Percentiles rank a stretch among this genome's conserved stretches.
These are phyloP conservation scores for Daldinia eschscholtzii DNA, from an alignment of 2,329 filamentous ascomycete genomes.

Conservation along the genomic window DNA sequence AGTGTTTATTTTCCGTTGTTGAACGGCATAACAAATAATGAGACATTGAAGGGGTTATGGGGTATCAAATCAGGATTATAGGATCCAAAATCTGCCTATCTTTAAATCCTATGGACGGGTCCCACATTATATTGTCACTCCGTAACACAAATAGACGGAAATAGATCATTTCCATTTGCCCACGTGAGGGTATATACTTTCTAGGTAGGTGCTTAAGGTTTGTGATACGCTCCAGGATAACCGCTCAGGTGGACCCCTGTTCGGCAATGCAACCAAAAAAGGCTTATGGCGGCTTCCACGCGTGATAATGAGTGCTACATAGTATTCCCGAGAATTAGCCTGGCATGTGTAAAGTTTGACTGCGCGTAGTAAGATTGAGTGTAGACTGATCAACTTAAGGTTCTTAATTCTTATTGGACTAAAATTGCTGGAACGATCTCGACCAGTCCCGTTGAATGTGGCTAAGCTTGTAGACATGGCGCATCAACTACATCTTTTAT, in stretches of 20 bases:
- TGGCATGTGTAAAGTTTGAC: no score
- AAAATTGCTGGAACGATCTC: neutral
- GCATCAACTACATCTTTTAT: neutral
- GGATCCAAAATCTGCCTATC: slow-evolving; percentile 11
- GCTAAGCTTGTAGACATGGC: neutral
- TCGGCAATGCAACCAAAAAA: neutral
- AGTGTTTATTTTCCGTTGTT: neutral
- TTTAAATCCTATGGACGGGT: slow-evolving; percentile 20
- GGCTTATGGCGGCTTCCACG: neutral
- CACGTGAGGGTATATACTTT: slow-evolving; percentile 25
- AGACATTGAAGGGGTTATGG: slow-evolving; percentile 21
- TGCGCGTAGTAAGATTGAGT: no score
- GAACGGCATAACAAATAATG: slow-evolving; percentile 7
- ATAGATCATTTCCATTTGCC: slow-evolving; percentile 12
- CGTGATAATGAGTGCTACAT: no score
- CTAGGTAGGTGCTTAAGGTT: slow-evolving; percentile 7
- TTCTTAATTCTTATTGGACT: no score
- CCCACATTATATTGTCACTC: slow-evolving; percentile 7
- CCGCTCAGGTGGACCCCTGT: neutral
- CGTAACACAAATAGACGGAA: slow-evolving; percentile 11
- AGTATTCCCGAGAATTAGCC: no score
- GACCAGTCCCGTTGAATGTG: neutral
- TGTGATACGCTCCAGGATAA: neutral
- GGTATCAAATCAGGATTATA: slow-evolving; percentile 26
- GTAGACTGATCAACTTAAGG: no score